Evolutionary conservation across 116 monocot species (phyloP).

Genomic region (Iris pallida): DNA sequence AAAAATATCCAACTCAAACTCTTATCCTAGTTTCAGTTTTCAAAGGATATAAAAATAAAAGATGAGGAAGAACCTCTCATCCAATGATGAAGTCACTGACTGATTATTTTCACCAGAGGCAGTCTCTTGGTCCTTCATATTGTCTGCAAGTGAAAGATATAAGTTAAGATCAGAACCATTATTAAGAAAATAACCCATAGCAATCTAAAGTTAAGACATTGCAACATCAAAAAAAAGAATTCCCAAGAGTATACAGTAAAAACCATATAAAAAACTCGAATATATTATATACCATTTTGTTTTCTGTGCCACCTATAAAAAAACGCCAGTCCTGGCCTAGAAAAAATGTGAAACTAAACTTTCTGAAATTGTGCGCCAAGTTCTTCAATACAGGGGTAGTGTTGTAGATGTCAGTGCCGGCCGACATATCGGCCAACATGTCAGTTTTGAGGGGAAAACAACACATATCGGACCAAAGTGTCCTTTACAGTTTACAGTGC

Average conservation of each 20-base stretch:
- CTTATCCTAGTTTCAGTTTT: too few species aligned
- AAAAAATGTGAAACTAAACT: too few species aligned
- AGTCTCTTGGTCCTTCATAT: slow-evolving; percentile 47
- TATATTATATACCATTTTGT: neutral
- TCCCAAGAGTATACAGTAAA: neutral
- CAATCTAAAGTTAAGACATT: neutral
- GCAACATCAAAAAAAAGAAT: neutral
- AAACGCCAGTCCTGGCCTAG: too few species aligned
- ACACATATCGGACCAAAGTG: too few species aligned
- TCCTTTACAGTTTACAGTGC: too few species aligned
- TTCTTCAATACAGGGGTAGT: too few species aligned
- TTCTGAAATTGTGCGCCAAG: too few species aligned
- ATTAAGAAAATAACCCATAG: neutral
- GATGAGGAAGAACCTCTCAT: slow-evolving; percentile 43
- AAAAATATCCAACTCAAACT: too few species aligned
- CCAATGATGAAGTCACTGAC: slow-evolving; percentile 10
- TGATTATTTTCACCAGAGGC: slow-evolving; percentile 22
- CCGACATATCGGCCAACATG: too few species aligned
- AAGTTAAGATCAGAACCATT: neutral
- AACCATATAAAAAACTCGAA: neutral
- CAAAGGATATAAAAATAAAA: slow-evolving; percentile 4
- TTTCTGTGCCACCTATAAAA: neutral
- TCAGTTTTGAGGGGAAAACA: too few species aligned
- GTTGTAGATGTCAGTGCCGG: too few species aligned
- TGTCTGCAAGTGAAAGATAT: slow-evolving; percentile 44